phyloP scores from a whole-genome alignment of 306 rosid species.

The Inga leiocalycina region DNA sequence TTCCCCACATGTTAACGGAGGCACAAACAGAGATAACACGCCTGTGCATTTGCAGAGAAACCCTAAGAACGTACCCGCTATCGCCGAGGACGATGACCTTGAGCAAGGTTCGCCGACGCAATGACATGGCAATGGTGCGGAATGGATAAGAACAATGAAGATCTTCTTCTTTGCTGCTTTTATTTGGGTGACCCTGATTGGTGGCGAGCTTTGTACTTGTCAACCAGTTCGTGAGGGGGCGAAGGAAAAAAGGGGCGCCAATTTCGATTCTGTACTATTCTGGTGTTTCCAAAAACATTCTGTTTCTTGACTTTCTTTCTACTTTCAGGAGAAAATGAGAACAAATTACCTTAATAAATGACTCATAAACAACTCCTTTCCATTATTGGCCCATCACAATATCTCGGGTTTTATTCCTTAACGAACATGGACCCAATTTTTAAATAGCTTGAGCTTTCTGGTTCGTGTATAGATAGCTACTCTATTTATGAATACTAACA shows the following conservation, averaged over 20 bases:
- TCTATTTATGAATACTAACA: too few relatives aligned
- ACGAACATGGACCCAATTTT: background rate
- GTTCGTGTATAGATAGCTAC: background rate
- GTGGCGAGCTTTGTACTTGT: background rate
- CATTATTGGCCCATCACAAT: background rate
- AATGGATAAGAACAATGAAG: background rate
- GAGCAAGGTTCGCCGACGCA: constrained; percentile 86
- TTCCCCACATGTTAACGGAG: background rate
- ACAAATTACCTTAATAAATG: background rate
- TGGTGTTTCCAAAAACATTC: background rate
- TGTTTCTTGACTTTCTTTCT: background rate
- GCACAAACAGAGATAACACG: background rate
- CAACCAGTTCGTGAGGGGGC: constrained; percentile 1
- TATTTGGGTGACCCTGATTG: background rate
- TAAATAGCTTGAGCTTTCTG: too few relatives aligned
- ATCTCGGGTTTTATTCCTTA: background rate
- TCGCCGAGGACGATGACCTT: constrained; percentile 97
- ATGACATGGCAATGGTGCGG: constrained; percentile 54
- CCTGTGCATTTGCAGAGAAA: constrained; percentile 22
- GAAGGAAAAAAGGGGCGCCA: constrained; percentile 52
- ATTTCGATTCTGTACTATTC: constrained; percentile 37
- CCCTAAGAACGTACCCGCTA: constrained; percentile 69
- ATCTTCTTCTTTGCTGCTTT: background rate
- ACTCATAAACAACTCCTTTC: background rate
- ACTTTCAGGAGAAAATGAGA: background rate